phyloP scores from a whole-genome alignment of 2,329 filamentous ascomycete genomes.

The Colletotrichum sidae region DNA sequence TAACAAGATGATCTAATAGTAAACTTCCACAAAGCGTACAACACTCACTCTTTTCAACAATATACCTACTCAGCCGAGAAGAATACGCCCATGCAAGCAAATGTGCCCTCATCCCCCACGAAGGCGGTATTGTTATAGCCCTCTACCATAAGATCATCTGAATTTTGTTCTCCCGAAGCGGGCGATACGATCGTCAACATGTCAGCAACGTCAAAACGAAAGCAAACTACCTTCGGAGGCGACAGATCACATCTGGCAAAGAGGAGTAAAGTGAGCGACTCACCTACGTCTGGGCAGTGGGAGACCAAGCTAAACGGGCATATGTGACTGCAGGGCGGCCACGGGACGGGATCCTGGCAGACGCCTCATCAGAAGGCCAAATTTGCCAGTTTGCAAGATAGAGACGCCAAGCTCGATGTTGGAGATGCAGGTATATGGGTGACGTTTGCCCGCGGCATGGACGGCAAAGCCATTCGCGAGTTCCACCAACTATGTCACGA shows the following conservation, averaged over 20 bases:
- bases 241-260: constrained; percentile 44
- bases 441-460: constrained; percentile 79
- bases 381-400: constrained; percentile 52
- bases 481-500: constrained; percentile 74
- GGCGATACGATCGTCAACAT: constrained; percentile 38
- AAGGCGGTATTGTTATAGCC: no score
- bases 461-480: constrained; percentile 76
- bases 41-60: no score
- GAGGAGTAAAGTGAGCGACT: constrained; percentile 53
- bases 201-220: constrained; percentile 50
- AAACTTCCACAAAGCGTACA: no score
- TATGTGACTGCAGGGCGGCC: constrained; percentile 9
- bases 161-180: no score
- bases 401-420: constrained; percentile 66
- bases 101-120: no score
- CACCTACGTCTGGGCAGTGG: neutral
- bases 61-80: no score
- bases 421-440: constrained; percentile 83
- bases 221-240: constrained; percentile 45
- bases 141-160: no score
- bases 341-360: constrained; percentile 68
- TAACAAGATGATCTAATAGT: no score
- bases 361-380: constrained; percentile 69
- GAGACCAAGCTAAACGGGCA: neutral
- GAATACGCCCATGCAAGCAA: no score